These are phyloP conservation scores for sorghum (Sorghum bicolor) DNA, from an alignment of 176 grass and related monocot species.

Conservation along the genomic window Sorghum_bicolor_NCBIv3 NC_012873.2:56541001-56541500, in stretches of 20 bases:
- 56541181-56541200: constrained; percentile 90
- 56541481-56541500: constrained; percentile 56
- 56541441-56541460: constrained; percentile 90
- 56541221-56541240: constrained; percentile 88
- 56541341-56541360: constrained; percentile 54
- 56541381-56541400: constrained; percentile 76
- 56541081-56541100: constrained; percentile 42
- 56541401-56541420: constrained; percentile 69
- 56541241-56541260: constrained; percentile 93
- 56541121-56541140: constrained; percentile 93
- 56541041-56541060: background rate
- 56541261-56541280: constrained; percentile 33
- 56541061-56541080: background rate
- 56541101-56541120: constrained; percentile 94
- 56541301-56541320: no score
- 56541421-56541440: constrained; percentile 96
- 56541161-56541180: constrained; percentile 81
- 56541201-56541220: constrained; percentile 60
- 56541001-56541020: constrained; percentile 3
- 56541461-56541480: constrained; percentile 90
- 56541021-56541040: background rate
- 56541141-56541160: constrained; percentile 95
- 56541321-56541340: background rate
- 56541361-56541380: constrained; percentile 55
- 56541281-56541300: no score